Evolutionary conservation across 2,329 filamentous ascomycete genomes (phyloP).

Genomic region (Coniochaeta sp.): DNA sequence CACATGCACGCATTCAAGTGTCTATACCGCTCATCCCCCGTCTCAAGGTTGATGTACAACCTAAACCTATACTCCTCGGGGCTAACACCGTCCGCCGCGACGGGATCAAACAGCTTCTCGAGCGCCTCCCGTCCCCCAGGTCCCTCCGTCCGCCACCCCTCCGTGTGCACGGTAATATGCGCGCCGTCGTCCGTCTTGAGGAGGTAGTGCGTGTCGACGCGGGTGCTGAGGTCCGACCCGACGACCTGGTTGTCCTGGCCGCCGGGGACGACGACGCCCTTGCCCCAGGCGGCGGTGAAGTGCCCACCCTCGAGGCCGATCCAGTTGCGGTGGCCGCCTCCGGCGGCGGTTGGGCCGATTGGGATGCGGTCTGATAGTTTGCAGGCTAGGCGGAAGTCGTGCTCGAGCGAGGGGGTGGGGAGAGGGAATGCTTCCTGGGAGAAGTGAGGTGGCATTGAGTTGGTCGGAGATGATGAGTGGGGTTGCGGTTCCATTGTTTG

Average conservation of each 20-base stretch:
- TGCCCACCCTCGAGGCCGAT: constrained; percentile 15
- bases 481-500: too few relatives aligned
- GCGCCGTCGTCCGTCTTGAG: constrained; percentile 18
- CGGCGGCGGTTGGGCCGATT: background rate
- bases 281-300: constrained; percentile 17
- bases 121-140: constrained; percentile 15
- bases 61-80: constrained; percentile 16
- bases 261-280: constrained; percentile 15
- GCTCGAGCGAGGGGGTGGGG: background rate
- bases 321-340: constrained; percentile 9
- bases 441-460: background rate
- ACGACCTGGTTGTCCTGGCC: constrained; percentile 16
- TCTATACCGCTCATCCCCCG: constrained; percentile 17
- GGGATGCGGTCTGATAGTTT: background rate
- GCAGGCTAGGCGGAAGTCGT: constrained; percentile 1
- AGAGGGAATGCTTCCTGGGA: background rate
- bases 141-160: constrained; percentile 15
- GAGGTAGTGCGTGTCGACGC: constrained; percentile 15
- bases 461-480: too few relatives aligned
- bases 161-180: constrained; percentile 15
- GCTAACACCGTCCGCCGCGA: constrained; percentile 15
- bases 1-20: constrained; percentile 17
- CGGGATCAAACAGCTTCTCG: constrained; percentile 15
- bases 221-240: constrained; percentile 13
- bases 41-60: constrained; percentile 17